Percentiles rank a stretch among this genome's conserved stretches.
These are phyloP conservation scores for Whalleya microplaca DNA, from an alignment of 2,329 filamentous ascomycete genomes.

Conservation along the genomic window DNA sequence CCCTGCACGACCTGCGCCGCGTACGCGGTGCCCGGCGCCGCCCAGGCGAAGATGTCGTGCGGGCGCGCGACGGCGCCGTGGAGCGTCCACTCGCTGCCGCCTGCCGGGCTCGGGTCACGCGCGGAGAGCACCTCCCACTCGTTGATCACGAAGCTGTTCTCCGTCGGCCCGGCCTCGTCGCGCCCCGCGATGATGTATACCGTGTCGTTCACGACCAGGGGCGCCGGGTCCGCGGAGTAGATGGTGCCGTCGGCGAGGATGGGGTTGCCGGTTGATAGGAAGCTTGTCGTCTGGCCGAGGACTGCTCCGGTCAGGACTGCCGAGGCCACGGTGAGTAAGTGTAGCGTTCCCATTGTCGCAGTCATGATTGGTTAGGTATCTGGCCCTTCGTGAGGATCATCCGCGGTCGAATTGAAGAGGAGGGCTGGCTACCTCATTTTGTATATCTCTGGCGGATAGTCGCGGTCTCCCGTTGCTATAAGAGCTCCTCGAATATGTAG, in stretches of 20 bases:
- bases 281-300: conserved; percentile 3
- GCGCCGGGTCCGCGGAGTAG: conserved; percentile 45
- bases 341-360: background rate
- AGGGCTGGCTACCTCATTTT: background rate
- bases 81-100: conserved; percentile 37
- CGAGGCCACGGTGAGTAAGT: background rate
- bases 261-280: conserved; percentile 40
- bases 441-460: too few species aligned
- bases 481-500: background rate
- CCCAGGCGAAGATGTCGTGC: conserved; percentile 40
- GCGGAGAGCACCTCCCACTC: conserved; percentile 43
- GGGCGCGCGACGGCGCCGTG: conserved; percentile 38
- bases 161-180: conserved; percentile 35
- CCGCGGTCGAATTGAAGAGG: background rate
- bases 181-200: conserved; percentile 43
- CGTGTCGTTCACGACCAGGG: conserved; percentile 41
- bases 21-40: conserved; percentile 38
- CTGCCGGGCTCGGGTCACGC: conserved; percentile 34
- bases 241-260: conserved; percentile 42
- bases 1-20: conserved; percentile 42
- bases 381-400: background rate
- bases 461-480: background rate
- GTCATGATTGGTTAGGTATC: background rate
- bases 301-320: background rate
- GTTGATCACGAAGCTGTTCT: conserved; percentile 42